phyloP scores from a whole-genome alignment of 2,329 filamentous ascomycete species.

The Trichoderma lentiforme region DNA sequence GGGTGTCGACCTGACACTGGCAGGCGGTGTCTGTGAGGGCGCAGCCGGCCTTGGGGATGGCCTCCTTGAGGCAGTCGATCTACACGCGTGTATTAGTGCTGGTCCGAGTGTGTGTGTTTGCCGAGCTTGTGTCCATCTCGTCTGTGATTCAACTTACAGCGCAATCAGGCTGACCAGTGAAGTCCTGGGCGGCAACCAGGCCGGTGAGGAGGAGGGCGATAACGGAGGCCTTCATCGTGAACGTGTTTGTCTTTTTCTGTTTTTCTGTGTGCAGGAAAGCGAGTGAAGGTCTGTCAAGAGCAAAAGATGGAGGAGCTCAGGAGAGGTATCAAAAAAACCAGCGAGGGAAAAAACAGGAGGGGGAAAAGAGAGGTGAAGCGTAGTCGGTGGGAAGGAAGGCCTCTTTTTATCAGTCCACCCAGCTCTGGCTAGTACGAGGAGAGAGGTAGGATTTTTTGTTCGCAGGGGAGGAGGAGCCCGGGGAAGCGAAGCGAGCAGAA shows the following conservation, averaged over 20 bases:
- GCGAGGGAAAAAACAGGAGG: not conserved
- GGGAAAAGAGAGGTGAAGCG: not conserved
- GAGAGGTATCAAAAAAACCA: not conserved
- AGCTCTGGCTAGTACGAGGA: not conserved
- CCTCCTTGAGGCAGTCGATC: conserved; percentile 35
- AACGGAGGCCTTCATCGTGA: conserved; percentile 42
- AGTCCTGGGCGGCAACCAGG: conserved; percentile 39
- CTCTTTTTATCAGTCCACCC: conserved; percentile 14
- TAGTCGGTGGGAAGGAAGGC: not conserved
- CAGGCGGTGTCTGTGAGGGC: conserved; percentile 36
- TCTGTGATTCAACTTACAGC: conserved; percentile 35
- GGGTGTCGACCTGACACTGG: conserved; percentile 36
- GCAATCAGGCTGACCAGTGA: conserved; percentile 36
- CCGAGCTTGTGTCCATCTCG: not conserved
- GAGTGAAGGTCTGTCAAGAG: not conserved
- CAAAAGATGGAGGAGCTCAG: not conserved
- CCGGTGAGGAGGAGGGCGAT: conserved; percentile 33
- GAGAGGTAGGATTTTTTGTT: no score
- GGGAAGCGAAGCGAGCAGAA: not conserved
- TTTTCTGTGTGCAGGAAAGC: not conserved
- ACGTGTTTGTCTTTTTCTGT: not conserved
- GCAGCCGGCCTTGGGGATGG: conserved; percentile 38
- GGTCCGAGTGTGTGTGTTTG: not conserved
- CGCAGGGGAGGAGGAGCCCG: not conserved
- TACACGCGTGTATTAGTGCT: conserved; percentile 15